These are phyloP conservation scores for Colletotrichum liriopes DNA, from an alignment of 2,329 filamentous ascomycete genomes.

Conservation along the genomic window DNA sequence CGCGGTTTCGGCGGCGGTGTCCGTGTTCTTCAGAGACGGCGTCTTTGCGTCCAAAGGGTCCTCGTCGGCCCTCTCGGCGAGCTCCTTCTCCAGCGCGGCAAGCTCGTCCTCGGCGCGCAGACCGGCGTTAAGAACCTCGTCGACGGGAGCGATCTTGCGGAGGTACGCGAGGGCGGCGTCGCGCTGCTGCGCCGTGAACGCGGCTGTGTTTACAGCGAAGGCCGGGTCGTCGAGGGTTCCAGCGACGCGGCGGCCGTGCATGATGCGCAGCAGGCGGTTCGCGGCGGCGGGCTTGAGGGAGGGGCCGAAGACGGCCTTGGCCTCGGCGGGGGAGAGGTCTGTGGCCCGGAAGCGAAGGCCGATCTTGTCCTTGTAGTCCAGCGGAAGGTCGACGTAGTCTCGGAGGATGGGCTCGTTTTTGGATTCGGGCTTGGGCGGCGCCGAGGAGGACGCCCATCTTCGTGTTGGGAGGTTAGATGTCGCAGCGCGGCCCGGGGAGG, in stretches of 20 bases:
- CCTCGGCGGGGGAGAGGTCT: slow-evolving; percentile 66
- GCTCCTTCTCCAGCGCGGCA: slow-evolving; percentile 63
- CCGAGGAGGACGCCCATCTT: slow-evolving; percentile 15
- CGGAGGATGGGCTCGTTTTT: slow-evolving; percentile 55
- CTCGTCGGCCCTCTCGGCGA: slow-evolving; percentile 42
- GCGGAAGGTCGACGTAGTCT: slow-evolving; percentile 72
- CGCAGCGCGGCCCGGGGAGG: slow-evolving; percentile 29
- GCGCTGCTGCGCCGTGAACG: slow-evolving; percentile 60
- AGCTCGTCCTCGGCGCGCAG: slow-evolving; percentile 76
- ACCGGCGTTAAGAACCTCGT: slow-evolving; percentile 74
- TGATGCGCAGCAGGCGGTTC: slow-evolving; percentile 70
- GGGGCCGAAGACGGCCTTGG: slow-evolving; percentile 65
- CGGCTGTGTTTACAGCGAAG: slow-evolving; percentile 63
- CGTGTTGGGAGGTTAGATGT: not conserved
- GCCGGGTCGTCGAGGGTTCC: slow-evolving; percentile 75
- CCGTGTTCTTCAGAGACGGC: slow-evolving; percentile 5
- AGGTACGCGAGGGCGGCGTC: slow-evolving; percentile 69
- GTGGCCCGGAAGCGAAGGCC: slow-evolving; percentile 68
- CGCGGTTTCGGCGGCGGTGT: slow-evolving; percentile 45
- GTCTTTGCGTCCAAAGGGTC: slow-evolving; percentile 41
- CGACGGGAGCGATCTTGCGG: slow-evolving; percentile 67
- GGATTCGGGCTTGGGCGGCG: slow-evolving; percentile 45
- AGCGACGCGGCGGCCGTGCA: slow-evolving; percentile 76
- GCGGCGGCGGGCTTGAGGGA: slow-evolving; percentile 60
- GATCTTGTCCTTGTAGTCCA: slow-evolving; percentile 67